Evolutionary conservation across 768 basidiomycete species (phyloP).

Genomic region (Tylopilus balloui): DNA sequence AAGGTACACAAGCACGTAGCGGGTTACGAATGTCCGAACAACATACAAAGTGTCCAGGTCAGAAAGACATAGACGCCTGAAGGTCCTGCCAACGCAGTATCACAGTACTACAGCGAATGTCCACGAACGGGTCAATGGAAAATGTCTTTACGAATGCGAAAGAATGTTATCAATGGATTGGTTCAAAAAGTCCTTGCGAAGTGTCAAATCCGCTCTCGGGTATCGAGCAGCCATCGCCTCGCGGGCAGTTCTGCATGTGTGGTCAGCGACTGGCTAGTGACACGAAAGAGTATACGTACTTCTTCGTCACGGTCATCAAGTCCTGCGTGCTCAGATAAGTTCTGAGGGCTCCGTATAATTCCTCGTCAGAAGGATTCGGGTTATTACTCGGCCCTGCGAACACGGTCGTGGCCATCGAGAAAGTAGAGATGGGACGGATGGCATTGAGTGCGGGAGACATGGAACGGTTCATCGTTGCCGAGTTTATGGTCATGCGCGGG

Average conservation of each 20-base stretch:
- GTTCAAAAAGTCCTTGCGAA: slow-evolving; percentile 61
- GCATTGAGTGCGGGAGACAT: slow-evolving; percentile 31
- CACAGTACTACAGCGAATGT: not conserved
- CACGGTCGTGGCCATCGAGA: slow-evolving; percentile 56
- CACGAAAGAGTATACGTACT: slow-evolving; percentile 35
- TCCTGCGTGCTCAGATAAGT: slow-evolving; percentile 61
- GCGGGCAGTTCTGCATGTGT: slow-evolving; percentile 47
- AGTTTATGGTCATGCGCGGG: slow-evolving; percentile 43
- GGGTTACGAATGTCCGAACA: slow-evolving; percentile 4
- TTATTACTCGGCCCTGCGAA: slow-evolving; percentile 48
- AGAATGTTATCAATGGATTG: slow-evolving; percentile 63
- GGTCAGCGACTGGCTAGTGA: slow-evolving; percentile 2
- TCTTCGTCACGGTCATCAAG: slow-evolving; percentile 69
- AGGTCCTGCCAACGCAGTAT: slow-evolving; percentile 7
- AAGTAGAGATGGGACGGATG: slow-evolving; percentile 50
- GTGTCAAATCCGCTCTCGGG: slow-evolving; percentile 60
- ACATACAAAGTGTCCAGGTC: not conserved
- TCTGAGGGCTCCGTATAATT: slow-evolving; percentile 51
- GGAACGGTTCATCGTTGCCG: slow-evolving; percentile 28
- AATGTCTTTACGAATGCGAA: slow-evolving; percentile 41
- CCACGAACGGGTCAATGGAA: slow-evolving; percentile 1
- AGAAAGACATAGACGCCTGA: not conserved
- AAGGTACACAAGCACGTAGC: not conserved
- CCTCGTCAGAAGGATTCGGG: slow-evolving; percentile 57
- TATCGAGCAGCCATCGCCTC: slow-evolving; percentile 59